A percentile compares a stretch with the other conserved stretches of the same genome.
phyloP scores from a whole-genome alignment of 169 alveolate genomes.

The Eimeria zaria region DNA sequence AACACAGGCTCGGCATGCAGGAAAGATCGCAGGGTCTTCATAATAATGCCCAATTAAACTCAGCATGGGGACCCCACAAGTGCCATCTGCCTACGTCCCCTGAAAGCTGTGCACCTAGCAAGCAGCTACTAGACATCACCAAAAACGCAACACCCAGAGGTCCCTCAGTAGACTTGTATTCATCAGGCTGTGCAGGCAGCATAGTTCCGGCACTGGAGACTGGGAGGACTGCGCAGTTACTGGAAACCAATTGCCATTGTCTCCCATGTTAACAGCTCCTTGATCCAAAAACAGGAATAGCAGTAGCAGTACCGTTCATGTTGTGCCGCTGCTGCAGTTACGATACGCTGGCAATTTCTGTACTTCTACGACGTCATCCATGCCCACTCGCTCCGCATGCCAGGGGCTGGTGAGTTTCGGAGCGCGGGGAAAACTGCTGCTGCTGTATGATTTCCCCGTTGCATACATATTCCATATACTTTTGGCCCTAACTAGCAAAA shows the following conservation, averaged over 20 bases:
- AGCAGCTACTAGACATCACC: background rate
- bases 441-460: background rate
- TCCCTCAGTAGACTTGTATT: background rate
- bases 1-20: background rate
- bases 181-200: background rate
- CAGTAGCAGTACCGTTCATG: background rate
- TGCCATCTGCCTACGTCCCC: background rate
- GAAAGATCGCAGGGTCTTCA: background rate
- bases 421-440: background rate
- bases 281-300: background rate
- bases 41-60: background rate
- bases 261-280: background rate
- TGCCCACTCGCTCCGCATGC: background rate
- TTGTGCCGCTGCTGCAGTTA: background rate
- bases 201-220: background rate
- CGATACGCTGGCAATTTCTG: background rate
- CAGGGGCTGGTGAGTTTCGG: background rate
- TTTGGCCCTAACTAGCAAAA: background rate
- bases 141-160: background rate
- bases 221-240: background rate
- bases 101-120: background rate
- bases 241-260: background rate
- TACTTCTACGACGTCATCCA: background rate
- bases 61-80: background rate
- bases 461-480: background rate